Evolutionary conservation across 2,329 filamentous ascomycete species (phyloP).

Genomic region (Phialophora expanda): DNA sequence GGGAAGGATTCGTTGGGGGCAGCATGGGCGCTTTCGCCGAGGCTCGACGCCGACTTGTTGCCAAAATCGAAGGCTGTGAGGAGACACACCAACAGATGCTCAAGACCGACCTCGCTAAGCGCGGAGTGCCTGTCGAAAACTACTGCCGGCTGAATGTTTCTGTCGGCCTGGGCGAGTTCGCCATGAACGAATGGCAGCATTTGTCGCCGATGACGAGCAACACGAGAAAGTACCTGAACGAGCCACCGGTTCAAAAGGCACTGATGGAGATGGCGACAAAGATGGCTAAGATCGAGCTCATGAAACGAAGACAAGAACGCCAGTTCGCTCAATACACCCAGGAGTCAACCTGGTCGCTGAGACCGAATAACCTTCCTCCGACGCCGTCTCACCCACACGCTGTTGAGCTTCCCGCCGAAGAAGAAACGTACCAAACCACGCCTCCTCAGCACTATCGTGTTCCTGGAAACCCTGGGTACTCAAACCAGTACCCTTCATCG

Average conservation of each 20-base stretch:
- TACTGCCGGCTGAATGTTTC: conserved; percentile 98
- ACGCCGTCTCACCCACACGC: conserved; percentile 55
- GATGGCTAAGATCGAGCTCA: conserved; percentile 80
- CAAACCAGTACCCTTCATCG: conserved; percentile 55
- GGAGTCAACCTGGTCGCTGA: conserved; percentile 40
- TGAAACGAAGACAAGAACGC: conserved; percentile 69
- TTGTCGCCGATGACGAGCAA: conserved; percentile 94
- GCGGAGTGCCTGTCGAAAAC: conserved; percentile 82
- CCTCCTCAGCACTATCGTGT: conserved; percentile 40
- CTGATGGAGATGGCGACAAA: conserved; percentile 77
- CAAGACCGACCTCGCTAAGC: conserved; percentile 74
- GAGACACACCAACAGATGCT: conserved; percentile 86
- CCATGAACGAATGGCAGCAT: conserved; percentile 97
- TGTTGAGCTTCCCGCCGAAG: conserved; percentile 65
- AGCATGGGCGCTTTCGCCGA: conserved; percentile 87
- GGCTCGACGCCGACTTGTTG: conserved; percentile 78
- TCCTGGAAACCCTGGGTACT: conserved; percentile 46
- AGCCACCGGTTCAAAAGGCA: conserved; percentile 75
- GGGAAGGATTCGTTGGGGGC: conserved; percentile 78
- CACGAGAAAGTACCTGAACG: conserved; percentile 80
- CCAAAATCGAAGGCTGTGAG: conserved; percentile 95
- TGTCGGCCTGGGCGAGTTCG: conserved; percentile 89
- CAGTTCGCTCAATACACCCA: conserved; percentile 43
- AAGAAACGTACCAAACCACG: conserved; percentile 46
- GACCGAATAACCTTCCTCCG: conserved; percentile 42